Percentiles rank a stretch among this genome's conserved stretches.
phyloP scores from a whole-genome alignment of 2,329 filamentous ascomycete genomes.

The Monilinia fructicola region DNA sequence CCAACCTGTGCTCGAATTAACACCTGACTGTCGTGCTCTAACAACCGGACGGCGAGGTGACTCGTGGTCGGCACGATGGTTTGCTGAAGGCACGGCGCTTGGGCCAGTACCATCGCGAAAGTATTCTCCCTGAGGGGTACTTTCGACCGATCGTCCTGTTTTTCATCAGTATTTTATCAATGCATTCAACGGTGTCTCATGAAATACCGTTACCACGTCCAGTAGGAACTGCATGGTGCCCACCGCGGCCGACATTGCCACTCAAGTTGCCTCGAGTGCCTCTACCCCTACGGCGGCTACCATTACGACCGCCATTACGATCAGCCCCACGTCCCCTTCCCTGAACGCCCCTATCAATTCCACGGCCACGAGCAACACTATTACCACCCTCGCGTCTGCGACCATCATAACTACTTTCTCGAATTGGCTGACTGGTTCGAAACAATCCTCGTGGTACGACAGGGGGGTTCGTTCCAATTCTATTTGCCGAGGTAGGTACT shows the following conservation, averaged over 20 bases:
- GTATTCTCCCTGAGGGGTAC: background rate
- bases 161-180: background rate
- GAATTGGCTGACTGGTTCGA: too few relatives aligned
- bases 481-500: background rate
- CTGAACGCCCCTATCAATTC: background rate
- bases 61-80: background rate
- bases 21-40: background rate
- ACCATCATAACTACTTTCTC: background rate
- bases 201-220: constrained; percentile 10
- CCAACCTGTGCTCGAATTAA: constrained; percentile 11
- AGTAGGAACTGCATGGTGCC: background rate
- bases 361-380: background rate
- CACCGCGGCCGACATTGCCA: background rate
- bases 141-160: constrained; percentile 1
- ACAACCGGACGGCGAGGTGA: background rate
- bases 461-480: background rate
- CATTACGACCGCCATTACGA: background rate
- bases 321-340: background rate
- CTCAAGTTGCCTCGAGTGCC: constrained; percentile 11
- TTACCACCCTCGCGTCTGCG: background rate
- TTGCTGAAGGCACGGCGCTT: background rate
- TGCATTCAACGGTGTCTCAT: background rate
- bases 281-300: constrained; percentile 1
- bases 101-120: constrained; percentile 10
- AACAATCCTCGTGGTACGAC: background rate